Conservation (phyloP, 169 alveolate genomes). For the Neospora caninum region DNA sequence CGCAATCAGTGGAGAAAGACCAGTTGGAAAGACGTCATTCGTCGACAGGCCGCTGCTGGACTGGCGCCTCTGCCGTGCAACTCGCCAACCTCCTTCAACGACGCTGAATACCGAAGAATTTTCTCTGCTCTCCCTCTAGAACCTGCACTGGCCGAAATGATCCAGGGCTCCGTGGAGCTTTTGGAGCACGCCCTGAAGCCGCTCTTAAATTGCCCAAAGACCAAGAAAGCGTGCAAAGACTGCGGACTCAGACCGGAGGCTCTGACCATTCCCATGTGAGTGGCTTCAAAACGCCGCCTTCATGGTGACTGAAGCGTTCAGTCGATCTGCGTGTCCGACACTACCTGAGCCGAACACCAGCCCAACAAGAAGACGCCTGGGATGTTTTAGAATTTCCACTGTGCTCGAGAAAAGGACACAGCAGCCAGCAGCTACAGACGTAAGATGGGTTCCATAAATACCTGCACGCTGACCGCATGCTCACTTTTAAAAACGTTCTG, state of each 20-base stretch:
- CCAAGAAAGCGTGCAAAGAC: neutral
- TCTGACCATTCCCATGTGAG: neutral
- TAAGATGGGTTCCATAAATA: too few relatives aligned
- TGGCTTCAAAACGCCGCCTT: neutral
- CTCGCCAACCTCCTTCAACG: neutral
- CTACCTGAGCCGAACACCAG: too few relatives aligned
- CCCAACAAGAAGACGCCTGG: too few relatives aligned
- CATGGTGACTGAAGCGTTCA: too few relatives aligned
- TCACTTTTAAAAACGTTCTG: too few relatives aligned
- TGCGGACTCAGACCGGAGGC: neutral
- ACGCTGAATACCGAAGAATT: neutral
- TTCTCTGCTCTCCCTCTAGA: neutral
- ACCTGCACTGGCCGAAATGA: neutral
- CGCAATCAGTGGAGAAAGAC: too few relatives aligned
- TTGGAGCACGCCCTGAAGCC: neutral
- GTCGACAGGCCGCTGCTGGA: neutral
- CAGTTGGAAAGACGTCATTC: neutral
- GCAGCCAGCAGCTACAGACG: too few relatives aligned
- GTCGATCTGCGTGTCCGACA: too few relatives aligned
- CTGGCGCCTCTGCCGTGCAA: neutral
- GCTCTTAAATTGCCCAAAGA: neutral
- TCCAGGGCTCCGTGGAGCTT: neutral
- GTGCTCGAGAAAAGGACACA: too few relatives aligned
- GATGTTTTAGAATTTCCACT: too few relatives aligned
- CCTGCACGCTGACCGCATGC: too few relatives aligned